Conservation (phyloP, 129 eudicot species). For the Smallanthus sonchifolius region DNA sequence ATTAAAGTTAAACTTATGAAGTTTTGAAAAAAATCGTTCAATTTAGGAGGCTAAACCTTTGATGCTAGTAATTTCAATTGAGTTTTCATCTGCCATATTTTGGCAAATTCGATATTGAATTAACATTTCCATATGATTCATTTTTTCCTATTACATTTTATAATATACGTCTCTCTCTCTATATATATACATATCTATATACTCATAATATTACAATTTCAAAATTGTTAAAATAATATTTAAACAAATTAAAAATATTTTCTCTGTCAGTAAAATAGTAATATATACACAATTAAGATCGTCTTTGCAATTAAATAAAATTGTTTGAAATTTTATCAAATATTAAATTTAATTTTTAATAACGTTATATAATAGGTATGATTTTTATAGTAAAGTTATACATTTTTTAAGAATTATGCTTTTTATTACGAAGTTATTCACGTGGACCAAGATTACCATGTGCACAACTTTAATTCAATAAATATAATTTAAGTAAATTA, state of each 20-base stretch:
- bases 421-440: constrained; percentile 23
- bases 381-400: not conserved
- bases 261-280: not conserved
- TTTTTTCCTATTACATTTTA: not conserved
- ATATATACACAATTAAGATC: not conserved
- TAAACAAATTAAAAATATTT: constrained; percentile 12
- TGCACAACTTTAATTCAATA: constrained; percentile 26
- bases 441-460: constrained; percentile 33
- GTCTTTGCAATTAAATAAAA: not conserved
- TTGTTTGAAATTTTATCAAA: constrained; percentile 4
- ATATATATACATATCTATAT: not conserved
- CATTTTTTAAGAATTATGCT: not conserved
- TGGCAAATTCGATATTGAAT: constrained; percentile 34
- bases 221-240: not conserved
- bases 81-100: constrained; percentile 31
- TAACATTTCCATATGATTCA: constrained; percentile 9
- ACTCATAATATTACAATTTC: not conserved
- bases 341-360: not conserved
- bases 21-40: constrained; percentile 32
- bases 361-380: not conserved
- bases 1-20: constrained; percentile 25
- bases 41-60: constrained; percentile 19
- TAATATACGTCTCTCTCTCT: not conserved
- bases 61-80: constrained; percentile 32
- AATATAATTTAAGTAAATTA: not conserved